Conservation (phyloP, 179 eudicot species). For the Monotropa hypopitys region DNA sequence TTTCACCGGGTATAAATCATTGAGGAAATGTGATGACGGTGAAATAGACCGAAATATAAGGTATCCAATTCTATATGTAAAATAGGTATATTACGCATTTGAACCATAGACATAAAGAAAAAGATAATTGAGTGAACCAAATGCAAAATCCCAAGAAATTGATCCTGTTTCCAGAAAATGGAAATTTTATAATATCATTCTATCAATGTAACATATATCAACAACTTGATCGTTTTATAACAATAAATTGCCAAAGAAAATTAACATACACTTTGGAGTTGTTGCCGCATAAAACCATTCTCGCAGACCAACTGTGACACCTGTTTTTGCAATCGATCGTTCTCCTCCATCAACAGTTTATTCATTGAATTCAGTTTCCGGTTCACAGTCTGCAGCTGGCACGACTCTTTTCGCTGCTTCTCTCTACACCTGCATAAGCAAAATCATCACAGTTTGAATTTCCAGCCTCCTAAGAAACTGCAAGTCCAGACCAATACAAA, state of each 20-base stretch:
- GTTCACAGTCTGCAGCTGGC: conserved; percentile 67
- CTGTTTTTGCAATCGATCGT: conserved; percentile 88
- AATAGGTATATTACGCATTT: background rate
- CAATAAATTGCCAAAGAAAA: background rate
- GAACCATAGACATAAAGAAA: background rate
- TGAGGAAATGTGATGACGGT: background rate
- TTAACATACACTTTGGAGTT: conserved; percentile 59
- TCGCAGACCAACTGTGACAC: conserved; percentile 83
- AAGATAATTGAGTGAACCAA: background rate
- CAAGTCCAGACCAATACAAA: background rate
- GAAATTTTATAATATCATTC: background rate
- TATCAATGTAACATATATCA: background rate
- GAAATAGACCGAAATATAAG: background rate
- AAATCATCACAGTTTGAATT: background rate
- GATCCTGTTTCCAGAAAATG: background rate
- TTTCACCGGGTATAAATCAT: background rate
- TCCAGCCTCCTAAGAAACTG: background rate
- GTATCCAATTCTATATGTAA: background rate
- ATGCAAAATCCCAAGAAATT: background rate
- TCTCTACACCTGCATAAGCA: conserved; percentile 58
- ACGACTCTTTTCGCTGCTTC: conserved; percentile 83
- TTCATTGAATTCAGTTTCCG: conserved; percentile 79
- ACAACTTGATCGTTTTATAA: background rate
- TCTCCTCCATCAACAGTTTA: conserved; percentile 90
- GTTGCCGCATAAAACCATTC: conserved; percentile 86